These are phyloP conservation scores for Turritis glabra DNA, from an alignment of 345 rosid species.

Conservation along the genomic window DNA sequence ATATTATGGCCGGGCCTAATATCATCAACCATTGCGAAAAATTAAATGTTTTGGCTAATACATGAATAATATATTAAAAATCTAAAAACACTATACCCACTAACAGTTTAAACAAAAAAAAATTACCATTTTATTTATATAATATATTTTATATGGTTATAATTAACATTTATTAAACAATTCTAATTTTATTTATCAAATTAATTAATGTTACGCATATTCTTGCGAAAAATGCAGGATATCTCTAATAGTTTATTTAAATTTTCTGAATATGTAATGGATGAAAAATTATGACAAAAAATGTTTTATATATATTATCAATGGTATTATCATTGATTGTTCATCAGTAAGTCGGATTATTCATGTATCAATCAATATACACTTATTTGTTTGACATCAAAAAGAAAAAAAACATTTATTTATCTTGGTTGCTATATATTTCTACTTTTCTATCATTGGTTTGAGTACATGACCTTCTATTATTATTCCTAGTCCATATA, in stretches of 20 bases:
- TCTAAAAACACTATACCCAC: neutral
- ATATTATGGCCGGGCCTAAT: too few species aligned
- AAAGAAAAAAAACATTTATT: neutral
- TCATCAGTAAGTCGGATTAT: neutral
- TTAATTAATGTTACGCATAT: neutral
- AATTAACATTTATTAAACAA: too few species aligned
- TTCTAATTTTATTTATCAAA: too few species aligned
- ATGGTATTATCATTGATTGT: neutral
- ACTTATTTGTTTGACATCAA: constrained; percentile 2
- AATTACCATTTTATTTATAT: neutral
- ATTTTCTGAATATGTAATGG: neutral
- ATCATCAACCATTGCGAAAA: neutral
- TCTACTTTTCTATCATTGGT: constrained; percentile 19
- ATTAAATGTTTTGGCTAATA: neutral
- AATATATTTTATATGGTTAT: too few species aligned
- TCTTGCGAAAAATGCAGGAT: neutral
- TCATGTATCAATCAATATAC: neutral
- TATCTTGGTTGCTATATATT: neutral
- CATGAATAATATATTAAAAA: neutral
- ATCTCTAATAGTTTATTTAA: neutral
- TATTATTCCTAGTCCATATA: constrained; percentile 57
- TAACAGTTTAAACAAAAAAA: neutral
- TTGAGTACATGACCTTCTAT: constrained; percentile 11
- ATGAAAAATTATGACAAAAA: neutral
- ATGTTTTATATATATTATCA: neutral